A percentile compares a stretch with the other conserved stretches of the same genome.
Evolutionary conservation across 2,329 filamentous ascomycete genomes (phyloP).

Genomic region (Pestalotiopsis sp.): DNA sequence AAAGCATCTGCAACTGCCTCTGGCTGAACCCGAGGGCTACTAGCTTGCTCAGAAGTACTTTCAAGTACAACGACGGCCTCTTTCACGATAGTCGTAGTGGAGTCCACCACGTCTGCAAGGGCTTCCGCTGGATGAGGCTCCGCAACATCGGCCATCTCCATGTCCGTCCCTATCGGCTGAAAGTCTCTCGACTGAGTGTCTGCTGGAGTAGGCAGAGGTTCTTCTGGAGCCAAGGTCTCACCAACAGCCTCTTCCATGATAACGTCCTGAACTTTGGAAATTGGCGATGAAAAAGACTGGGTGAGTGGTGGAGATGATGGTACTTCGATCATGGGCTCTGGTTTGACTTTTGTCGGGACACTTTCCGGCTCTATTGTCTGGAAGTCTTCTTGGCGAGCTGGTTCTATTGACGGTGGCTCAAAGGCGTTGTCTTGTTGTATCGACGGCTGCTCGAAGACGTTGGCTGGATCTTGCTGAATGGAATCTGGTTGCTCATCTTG

Average conservation of each 20-base stretch:
- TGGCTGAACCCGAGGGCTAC: not conserved
- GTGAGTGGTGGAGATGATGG: conserved; percentile 28
- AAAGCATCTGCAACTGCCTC: not conserved
- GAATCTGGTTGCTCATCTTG: not conserved
- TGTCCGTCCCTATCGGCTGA: not conserved
- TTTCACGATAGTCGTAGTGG: not conserved
- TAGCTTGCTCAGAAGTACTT: not conserved
- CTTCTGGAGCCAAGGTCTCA: conserved; percentile 7
- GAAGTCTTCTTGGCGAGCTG: not conserved
- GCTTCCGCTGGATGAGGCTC: not conserved
- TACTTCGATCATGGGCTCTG: not conserved
- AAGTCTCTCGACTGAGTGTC: conserved; percentile 1
- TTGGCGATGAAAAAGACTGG: conserved; percentile 23
- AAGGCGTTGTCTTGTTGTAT: not conserved
- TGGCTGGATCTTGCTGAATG: not conserved
- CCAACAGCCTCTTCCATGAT: conserved; percentile 15
- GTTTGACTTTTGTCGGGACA: not conserved
- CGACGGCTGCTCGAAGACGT: conserved; percentile 15
- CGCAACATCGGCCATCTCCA: not conserved
- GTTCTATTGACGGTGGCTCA: not conserved
- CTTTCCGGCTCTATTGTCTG: not conserved
- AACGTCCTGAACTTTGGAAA: conserved; percentile 14
- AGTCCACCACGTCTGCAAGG: not conserved
- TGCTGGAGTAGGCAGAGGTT: conserved; percentile 12
- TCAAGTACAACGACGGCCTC: not conserved